Percentiles rank a stretch among this genome's conserved stretches.
phyloP scores from a whole-genome alignment of 108 stramenopile genomes.

The Cyclotella choctawhatcheeana region DNA sequence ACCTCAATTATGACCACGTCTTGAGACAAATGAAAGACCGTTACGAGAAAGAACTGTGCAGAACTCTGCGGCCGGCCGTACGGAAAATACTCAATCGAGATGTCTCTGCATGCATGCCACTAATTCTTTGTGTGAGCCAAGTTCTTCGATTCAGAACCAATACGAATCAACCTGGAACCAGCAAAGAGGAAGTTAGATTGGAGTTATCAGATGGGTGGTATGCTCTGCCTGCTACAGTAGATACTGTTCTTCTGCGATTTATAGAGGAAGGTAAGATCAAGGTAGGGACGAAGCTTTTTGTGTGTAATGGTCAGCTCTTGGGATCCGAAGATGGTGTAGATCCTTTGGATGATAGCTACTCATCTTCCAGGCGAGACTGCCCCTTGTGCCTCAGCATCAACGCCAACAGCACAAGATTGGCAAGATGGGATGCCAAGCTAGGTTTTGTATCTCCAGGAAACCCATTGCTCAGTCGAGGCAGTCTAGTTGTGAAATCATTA shows the following conservation, averaged over 20 bases:
- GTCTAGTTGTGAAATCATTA: constrained; percentile 60
- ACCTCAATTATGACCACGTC: constrained; percentile 67
- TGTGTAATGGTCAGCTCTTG: constrained; percentile 62
- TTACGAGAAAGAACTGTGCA: constrained; percentile 67
- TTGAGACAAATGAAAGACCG: constrained; percentile 60
- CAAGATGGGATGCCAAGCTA: constrained; percentile 82
- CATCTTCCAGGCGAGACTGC: constrained; percentile 29
- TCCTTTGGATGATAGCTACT: constrained; percentile 73
- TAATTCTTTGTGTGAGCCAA: constrained; percentile 70
- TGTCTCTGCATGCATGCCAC: constrained; percentile 53
- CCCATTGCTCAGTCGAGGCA: constrained; percentile 19
- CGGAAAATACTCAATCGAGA: constrained; percentile 84
- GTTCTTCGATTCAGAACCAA: constrained; percentile 48
- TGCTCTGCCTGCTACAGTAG: constrained; percentile 63
- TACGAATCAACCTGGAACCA: neutral
- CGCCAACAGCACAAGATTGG: constrained; percentile 74
- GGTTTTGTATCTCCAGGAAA: constrained; percentile 61
- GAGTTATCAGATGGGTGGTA: constrained; percentile 91
- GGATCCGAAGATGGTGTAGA: constrained; percentile 86
- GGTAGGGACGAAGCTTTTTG: constrained; percentile 78
- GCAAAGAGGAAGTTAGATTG: constrained; percentile 35
- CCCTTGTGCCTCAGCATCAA: constrained; percentile 49
- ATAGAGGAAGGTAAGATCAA: constrained; percentile 54
- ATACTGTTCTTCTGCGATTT: constrained; percentile 46
- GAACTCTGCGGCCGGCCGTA: constrained; percentile 62